Base-by-base conservation (phyloP, 371 early-diverging fungal species). In the Rhizopus delemar region DNA sequence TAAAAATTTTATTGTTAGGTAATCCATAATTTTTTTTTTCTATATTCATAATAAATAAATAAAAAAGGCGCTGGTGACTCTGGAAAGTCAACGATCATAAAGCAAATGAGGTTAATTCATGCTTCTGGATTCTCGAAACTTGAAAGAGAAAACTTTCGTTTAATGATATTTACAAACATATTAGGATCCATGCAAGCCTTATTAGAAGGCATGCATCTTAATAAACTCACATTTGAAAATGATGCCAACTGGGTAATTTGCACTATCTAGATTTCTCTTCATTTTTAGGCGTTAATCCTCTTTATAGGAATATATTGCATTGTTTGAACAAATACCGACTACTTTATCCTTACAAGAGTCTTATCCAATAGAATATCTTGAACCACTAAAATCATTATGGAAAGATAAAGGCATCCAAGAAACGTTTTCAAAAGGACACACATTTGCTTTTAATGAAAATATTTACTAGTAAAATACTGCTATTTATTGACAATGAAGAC, bases 51-150 rank as follows among this genome's bases (percentile, higher is more conserved):
- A 50, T 31, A 9, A 8, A 29, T 41, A 32, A 36, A 41, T 31
- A 22, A 32, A 15, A 36, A 68, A 94, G 95, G 97, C 45, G 94
- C 95, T 46, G 97, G 97, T 49, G 97, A 97, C 77, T 94, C 96
- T 3, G 97, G 97, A 33, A 97, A 97, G 73, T 89, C 90, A 51
- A 97, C 97, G 35, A 91, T 97, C 63, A 78, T 97, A 43, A 97
- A 97, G 73, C 96, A 97, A 69, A 96, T 97, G 95, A 90, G 90
- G 69, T 84, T 96, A 36, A 94, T 97, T 61, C 96, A 97, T 73
- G 93, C 87, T 57, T 86, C 83, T 51, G 96, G 96, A 3, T 97
- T 92, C 71, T 84, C 87, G 43, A 67, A 70, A 33, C 86, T 89
- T 28, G 96, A 97, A 74, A 85, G 91, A 36, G 87, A 87, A 57